Evolutionary conservation across 2,329 filamentous ascomycete genomes (phyloP).

Genomic region (Pseudogymnoascus sp.): DNA sequence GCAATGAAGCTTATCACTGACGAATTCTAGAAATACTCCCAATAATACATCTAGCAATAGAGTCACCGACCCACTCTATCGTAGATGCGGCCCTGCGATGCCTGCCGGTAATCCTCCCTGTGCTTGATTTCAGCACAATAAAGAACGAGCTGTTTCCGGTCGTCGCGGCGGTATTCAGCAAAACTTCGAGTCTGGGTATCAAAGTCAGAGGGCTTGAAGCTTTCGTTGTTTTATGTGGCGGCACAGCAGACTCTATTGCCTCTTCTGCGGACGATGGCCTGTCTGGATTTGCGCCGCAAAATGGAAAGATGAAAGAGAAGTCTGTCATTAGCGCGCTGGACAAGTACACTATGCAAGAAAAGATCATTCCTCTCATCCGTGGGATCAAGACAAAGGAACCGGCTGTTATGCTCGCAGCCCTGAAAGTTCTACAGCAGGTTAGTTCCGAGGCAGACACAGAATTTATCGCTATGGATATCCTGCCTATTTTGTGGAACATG

Average conservation of each 20-base stretch:
- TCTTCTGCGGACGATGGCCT: slow-evolving; percentile 58
- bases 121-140: slow-evolving; percentile 91
- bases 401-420: slow-evolving; percentile 88
- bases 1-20: slow-evolving; percentile 18
- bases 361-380: slow-evolving; percentile 82
- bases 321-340: slow-evolving; percentile 74
- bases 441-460: slow-evolving; percentile 76
- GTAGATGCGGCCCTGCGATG: slow-evolving; percentile 78
- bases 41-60: slow-evolving; percentile 72
- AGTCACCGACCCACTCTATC: slow-evolving; percentile 80
- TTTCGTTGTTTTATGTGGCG: slow-evolving; percentile 82
- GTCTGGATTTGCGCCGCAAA: slow-evolving; percentile 54
- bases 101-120: slow-evolving; percentile 70
- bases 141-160: slow-evolving; percentile 96
- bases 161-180: slow-evolving; percentile 82
- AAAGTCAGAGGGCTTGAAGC: slow-evolving; percentile 89
- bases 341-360: slow-evolving; percentile 98
- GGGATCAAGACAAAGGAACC: slow-evolving; percentile 97
- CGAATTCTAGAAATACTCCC: slow-evolving; percentile 66
- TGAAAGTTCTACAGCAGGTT: slow-evolving; percentile 77
- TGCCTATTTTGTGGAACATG: slow-evolving; percentile 88
- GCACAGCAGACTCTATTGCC: slow-evolving; percentile 42
- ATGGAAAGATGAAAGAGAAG: slow-evolving; percentile 46
- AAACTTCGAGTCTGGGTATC: slow-evolving; percentile 87
- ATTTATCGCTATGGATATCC: slow-evolving; percentile 82